phyloP scores from a whole-genome alignment of 495 filamentous ascomycete genomes.

The Geopyxis carbonaria region DNA sequence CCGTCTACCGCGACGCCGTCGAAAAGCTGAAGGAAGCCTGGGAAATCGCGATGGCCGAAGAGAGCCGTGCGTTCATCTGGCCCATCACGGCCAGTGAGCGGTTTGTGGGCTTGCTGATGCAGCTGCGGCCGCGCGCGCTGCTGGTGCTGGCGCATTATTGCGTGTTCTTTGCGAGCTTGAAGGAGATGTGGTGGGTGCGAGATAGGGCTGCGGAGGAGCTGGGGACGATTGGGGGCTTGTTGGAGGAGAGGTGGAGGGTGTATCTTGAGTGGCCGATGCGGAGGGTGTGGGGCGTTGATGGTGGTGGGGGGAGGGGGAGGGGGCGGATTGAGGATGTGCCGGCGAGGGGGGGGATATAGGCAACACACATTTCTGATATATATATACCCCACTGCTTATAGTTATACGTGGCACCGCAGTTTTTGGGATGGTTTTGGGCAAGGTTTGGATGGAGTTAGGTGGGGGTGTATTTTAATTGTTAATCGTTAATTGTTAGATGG shows the following conservation, averaged over 20 bases:
- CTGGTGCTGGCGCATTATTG: conserved; percentile 3
- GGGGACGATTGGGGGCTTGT: conserved; percentile 7
- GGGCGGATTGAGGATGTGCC: too few relatives aligned
- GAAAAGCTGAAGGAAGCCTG: not conserved
- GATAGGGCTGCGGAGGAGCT: conserved; percentile 8
- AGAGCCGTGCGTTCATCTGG: conserved; percentile 3
- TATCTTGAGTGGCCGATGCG: too few relatives aligned
- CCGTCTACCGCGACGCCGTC: not conserved
- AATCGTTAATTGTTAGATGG: too few relatives aligned
- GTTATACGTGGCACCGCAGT: too few relatives aligned
- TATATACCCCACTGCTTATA: too few relatives aligned
- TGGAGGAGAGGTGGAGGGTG: conserved; percentile 22
- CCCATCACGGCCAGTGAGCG: not conserved
- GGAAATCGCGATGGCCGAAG: not conserved
- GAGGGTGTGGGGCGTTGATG: too few relatives aligned
- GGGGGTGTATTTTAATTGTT: too few relatives aligned
- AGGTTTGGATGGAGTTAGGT: too few relatives aligned
- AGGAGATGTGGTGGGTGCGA: conserved; percentile 9
- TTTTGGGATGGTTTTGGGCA: too few relatives aligned
- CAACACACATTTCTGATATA: too few relatives aligned
- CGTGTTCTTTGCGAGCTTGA: not conserved
- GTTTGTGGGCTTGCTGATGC: conserved; percentile 1
- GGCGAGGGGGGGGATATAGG: too few relatives aligned
- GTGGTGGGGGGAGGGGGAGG: too few relatives aligned
- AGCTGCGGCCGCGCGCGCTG: not conserved